Conservation (phyloP, 73 alveolate genomes). For the Urostyla sp. region DNA sequence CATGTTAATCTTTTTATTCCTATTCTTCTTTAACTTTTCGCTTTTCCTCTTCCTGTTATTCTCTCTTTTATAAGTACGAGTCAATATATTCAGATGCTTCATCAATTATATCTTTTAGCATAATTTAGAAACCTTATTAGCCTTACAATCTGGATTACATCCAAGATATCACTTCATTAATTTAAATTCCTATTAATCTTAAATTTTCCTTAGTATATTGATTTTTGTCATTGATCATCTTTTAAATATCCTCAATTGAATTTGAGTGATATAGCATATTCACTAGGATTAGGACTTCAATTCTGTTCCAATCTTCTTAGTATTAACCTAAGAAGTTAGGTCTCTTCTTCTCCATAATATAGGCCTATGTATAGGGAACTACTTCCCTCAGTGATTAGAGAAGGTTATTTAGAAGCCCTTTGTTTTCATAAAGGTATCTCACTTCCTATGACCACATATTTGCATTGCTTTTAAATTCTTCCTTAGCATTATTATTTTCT, state of each 20-base stretch:
- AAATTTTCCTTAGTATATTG: slow-evolving; percentile 44
- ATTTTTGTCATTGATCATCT: neutral
- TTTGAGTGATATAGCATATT: slow-evolving; percentile 60
- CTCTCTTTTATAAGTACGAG: slow-evolving; percentile 8
- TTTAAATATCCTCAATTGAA: slow-evolving; percentile 22
- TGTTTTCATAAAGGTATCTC: neutral
- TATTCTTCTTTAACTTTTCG: slow-evolving; percentile 37
- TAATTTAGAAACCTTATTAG: slow-evolving; percentile 36
- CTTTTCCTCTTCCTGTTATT: slow-evolving; percentile 55
- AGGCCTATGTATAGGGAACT: slow-evolving; percentile 44
- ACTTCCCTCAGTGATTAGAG: slow-evolving; percentile 44
- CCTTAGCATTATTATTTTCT: neutral
- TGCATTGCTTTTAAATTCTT: slow-evolving; percentile 1
- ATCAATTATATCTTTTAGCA: slow-evolving; percentile 40
- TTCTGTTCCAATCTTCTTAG: slow-evolving; percentile 40
- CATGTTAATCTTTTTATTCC: slow-evolving; percentile 2
- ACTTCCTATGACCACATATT: slow-evolving; percentile 33
- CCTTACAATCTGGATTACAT: slow-evolving; percentile 62
- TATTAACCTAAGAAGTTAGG: slow-evolving; percentile 49
- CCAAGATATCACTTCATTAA: slow-evolving; percentile 68
- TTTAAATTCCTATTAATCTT: slow-evolving; percentile 38
- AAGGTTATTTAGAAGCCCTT: neutral
- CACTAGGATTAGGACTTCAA: slow-evolving; percentile 47
- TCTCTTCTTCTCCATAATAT: slow-evolving; percentile 56
- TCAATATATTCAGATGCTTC: slow-evolving; percentile 13